Base-by-base conservation (phyloP, 805 yeast species). In the Wickerhamiella vanderwaltii region DNA sequence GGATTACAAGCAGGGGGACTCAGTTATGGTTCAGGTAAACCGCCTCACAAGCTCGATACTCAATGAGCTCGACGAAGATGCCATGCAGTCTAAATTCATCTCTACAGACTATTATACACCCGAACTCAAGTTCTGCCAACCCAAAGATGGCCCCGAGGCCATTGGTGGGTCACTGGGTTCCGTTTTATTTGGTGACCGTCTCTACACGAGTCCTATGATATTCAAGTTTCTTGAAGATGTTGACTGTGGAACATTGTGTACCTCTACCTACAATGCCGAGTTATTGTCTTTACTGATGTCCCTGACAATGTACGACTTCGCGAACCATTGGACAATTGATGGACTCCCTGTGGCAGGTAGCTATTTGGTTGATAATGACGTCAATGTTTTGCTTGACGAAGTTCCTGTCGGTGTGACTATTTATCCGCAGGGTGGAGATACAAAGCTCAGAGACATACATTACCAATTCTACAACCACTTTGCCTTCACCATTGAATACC, bases 111-210 rank as follows among this genome's bases (percentile, higher is more conserved):
- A 88, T 62, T 91, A 91, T 62, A 79, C 78, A 62, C 77, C 78
- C 25, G 75, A 76, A 49, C 79, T 91, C 56, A 84, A 80, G 54
- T 84, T 87, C 61, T 91, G 98, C 62, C 58, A 60, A 44, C 97
- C 97, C 1, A 59, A 63, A 43, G 75, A 64, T 20, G 85, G 83
- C 1, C 75, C 58, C 23, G 38, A 53, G 43, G 79, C 79, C 52
- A 94, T 85, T 58, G 75, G 83, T 48, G 97, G 86, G 62, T 79
- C 93, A 9, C 68, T 91, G 41, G 98, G 98, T 6, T 79, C 96
- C 2, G 79, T 91, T 50, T 71, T 91, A 45, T 86, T 91, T 59
- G 98, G 98, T 49, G 98, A 91, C 62, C 71, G 98, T 58, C 86
- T 91, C 48, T 86, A 82, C 67, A 78, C 83, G 55, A 86, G 97